A percentile compares a stretch with the other conserved stretches of the same genome.
These are phyloP conservation scores for Globisporangium mamillatum DNA, from an alignment of 352 stramenopile species.

Conservation along the genomic window DNA sequence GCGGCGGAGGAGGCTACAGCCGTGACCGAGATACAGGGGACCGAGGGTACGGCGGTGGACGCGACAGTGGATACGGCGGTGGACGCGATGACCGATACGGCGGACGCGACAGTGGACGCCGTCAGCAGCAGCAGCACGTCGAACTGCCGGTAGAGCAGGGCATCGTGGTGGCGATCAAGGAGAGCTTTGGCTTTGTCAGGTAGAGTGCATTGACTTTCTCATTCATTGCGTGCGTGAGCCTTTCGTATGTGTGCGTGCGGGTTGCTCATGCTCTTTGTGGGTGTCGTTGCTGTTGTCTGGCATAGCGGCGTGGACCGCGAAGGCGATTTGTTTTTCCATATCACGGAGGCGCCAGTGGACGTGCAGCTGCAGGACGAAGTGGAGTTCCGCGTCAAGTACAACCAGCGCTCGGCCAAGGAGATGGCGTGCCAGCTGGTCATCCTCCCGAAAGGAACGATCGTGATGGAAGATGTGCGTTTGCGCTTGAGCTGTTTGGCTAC, in stretches of 20 bases:
- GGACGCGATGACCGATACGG: slow-evolving; percentile 15
- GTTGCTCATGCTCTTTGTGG: slow-evolving; percentile 10
- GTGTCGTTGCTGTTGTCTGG: background rate
- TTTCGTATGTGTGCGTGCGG: slow-evolving; percentile 9
- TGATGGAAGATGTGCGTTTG: slow-evolving; percentile 54
- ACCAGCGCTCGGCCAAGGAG: slow-evolving; percentile 71
- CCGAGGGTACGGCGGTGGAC: slow-evolving; percentile 8
- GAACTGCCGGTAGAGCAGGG: slow-evolving; percentile 34
- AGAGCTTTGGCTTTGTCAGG: slow-evolving; percentile 58
- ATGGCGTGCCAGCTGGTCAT: slow-evolving; percentile 63
- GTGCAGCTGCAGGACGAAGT: slow-evolving; percentile 70
- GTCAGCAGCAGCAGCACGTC: slow-evolving; percentile 18
- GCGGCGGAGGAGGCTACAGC: background rate
- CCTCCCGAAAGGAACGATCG: slow-evolving; percentile 72
- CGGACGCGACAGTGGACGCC: slow-evolving; percentile 7
- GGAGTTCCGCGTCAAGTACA: slow-evolving; percentile 71
- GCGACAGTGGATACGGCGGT: slow-evolving; percentile 12
- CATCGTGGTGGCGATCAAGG: slow-evolving; percentile 47
- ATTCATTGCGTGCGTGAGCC: background rate
- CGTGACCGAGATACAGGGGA: background rate
- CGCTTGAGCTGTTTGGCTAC: too few relatives aligned
- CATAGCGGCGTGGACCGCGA: slow-evolving; percentile 59
- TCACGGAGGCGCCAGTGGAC: slow-evolving; percentile 69
- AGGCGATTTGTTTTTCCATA: slow-evolving; percentile 81
- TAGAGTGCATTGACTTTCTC: background rate